Conservation (phyloP, 768 basidiomycete genomes). For the Lentinula guzmanii region DNA sequence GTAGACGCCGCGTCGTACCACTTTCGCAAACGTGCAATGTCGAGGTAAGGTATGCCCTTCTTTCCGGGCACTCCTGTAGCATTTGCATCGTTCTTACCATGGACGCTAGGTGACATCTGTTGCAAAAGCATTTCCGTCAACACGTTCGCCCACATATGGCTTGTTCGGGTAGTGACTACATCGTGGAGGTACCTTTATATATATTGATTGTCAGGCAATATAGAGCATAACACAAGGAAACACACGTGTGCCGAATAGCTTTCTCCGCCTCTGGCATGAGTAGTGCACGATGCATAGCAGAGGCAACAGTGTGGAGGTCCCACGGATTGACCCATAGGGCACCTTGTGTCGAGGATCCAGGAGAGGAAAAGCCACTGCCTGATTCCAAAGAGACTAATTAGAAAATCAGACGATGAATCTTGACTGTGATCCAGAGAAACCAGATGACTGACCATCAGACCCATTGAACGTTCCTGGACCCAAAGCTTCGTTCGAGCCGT, state of each 20-base stretch:
- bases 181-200: slow-evolving; percentile 53
- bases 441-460: not conserved
- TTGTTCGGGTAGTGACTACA: slow-evolving; percentile 87
- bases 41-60: slow-evolving; percentile 67
- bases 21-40: not conserved
- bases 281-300: slow-evolving; percentile 86
- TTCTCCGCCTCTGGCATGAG: slow-evolving; percentile 79
- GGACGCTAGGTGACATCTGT: slow-evolving; percentile 41
- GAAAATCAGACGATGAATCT: not conserved
- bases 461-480: not conserved
- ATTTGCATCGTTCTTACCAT: not conserved
- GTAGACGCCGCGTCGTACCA: not conserved
- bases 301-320: slow-evolving; percentile 87
- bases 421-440: not conserved
- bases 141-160: slow-evolving; percentile 91
- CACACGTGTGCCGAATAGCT: slow-evolving; percentile 53
- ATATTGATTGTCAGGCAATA: not conserved
- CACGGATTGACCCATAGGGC: slow-evolving; percentile 94
- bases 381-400: not conserved
- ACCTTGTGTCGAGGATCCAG: slow-evolving; percentile 32
- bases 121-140: slow-evolving; percentile 84
- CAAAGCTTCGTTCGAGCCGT: not conserved
- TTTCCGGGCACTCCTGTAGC: slow-evolving; percentile 36
- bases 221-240: not conserved
- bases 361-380: not conserved